Evolutionary conservation across 2,329 filamentous ascomycete genomes (phyloP), one percentile per base, ranked within the genome.

Genomic region (Chlorencoelia australis): DNA sequence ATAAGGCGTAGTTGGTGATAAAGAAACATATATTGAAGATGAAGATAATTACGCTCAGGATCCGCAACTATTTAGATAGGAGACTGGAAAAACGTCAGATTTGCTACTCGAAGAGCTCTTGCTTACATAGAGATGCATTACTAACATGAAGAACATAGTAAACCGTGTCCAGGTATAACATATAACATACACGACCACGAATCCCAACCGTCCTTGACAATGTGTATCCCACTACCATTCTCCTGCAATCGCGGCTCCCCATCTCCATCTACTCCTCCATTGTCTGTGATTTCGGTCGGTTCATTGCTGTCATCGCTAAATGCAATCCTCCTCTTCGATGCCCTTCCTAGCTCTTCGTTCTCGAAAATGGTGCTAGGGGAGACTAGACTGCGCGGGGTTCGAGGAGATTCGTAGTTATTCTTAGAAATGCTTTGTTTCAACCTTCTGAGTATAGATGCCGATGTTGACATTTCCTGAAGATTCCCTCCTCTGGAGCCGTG

Each of bases 161-260:
- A 87, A 89, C 68, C 78, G 89, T 0, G 82, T 86, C 83, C 83
- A 89, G 48, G 64, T 64, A 43, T 67, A 66, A 41, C 67, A 15
- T 18, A 27, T 31, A 73, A 26, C 61, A 63, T 40, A 73, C 66
- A 22, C 70, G 59, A 42, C 72, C 69, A 24, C 63, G 59, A 31
- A 73, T 49, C 11, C 66, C 57, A 30, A 70, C 58, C 30, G 57
- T 62, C 26, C 30, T 41, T 20, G 32, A 28, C 53, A 57, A 34
- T 24, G 56, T 52, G 11, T 50, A 48, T 33, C 19, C 38, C 39
- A n/a, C 26, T 30, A n/a, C 33, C 36, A 9, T 30, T 37, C 11
- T 5, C 24, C 17, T 37, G 20, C 29, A 37, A 18, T 28, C 30
- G 22, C 28, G 15, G n/a, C 21, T n/a, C 26, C 13, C 5, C 8